These are phyloP conservation scores for Colletotrichum noveboracense DNA, from an alignment of 2,329 filamentous ascomycete genomes.

Conservation along the genomic window DNA sequence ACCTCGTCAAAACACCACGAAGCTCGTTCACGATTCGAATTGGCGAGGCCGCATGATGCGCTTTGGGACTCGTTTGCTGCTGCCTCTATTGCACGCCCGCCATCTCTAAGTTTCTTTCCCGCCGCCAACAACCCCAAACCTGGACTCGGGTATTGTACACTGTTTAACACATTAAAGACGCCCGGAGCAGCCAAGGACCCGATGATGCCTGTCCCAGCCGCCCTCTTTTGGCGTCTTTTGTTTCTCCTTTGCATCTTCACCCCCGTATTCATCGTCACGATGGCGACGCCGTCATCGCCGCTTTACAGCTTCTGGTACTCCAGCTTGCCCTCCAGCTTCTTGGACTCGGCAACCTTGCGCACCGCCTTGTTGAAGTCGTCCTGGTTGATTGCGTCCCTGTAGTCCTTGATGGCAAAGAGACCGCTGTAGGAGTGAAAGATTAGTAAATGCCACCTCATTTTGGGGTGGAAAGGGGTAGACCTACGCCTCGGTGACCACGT, in stretches of 20 bases:
- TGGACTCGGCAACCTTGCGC: conserved; percentile 93
- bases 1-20: background rate
- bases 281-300: background rate
- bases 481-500: conserved; percentile 98
- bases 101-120: conserved; percentile 1
- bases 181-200: background rate
- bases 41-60: background rate
- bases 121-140: conserved; percentile 21
- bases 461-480: conserved; percentile 41
- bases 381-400: conserved; percentile 93
- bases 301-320: conserved; percentile 90
- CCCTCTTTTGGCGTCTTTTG: background rate
- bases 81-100: background rate
- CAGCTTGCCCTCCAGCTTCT: conserved; percentile 98
- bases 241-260: background rate
- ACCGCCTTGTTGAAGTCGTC: conserved; percentile 99
- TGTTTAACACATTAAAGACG: conserved; percentile 15
- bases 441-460: conserved; percentile 25
- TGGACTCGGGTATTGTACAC: conserved; percentile 22
- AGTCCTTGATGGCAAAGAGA: conserved; percentile 97
- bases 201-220: background rate
- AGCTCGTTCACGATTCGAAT: background rate
- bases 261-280: background rate
- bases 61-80: background rate
- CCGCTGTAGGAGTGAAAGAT: conserved; percentile 61